Evolutionary conservation across 352 stramenopile genomes (phyloP).

Genomic region (Phytophthora pini): DNA sequence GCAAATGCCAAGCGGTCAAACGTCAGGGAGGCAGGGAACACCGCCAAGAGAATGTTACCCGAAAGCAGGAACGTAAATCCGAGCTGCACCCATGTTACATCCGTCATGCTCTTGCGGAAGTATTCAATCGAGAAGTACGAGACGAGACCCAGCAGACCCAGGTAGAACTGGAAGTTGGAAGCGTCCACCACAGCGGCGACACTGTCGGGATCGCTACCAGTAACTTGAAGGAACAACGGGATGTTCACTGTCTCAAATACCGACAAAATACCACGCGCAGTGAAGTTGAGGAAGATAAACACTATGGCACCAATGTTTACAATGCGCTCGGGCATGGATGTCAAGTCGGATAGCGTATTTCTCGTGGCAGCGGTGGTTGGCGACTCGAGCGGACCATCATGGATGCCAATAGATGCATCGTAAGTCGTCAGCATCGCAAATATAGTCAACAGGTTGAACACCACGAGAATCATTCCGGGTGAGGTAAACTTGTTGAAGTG

Average conservation of each 20-base stretch:
- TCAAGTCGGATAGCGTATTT: constrained; percentile 62
- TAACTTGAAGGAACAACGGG: constrained; percentile 77
- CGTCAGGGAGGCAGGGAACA: constrained; percentile 48
- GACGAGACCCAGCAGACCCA: constrained; percentile 74
- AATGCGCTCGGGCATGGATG: constrained; percentile 64
- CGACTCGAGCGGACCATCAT: constrained; percentile 66
- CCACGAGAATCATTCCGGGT: constrained; percentile 65
- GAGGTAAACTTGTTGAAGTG: constrained; percentile 84
- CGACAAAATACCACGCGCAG: constrained; percentile 73
- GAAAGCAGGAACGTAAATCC: constrained; percentile 70
- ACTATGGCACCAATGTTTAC: constrained; percentile 77
- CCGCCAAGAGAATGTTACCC: constrained; percentile 65
- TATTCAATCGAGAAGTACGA: constrained; percentile 85
- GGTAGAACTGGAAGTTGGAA: constrained; percentile 86
- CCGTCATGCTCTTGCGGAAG: constrained; percentile 69
- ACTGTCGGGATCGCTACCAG: constrained; percentile 61
- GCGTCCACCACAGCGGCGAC: constrained; percentile 62
- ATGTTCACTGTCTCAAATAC: constrained; percentile 90
- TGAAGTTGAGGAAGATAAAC: constrained; percentile 88
- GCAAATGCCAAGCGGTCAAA: constrained; percentile 60
- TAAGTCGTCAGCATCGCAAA: constrained; percentile 67
- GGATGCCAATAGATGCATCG: constrained; percentile 57
- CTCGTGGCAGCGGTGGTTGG: constrained; percentile 40
- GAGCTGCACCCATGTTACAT: constrained; percentile 75
- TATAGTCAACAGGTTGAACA: constrained; percentile 73